Evolutionary conservation across 2,329 filamentous ascomycete genomes (phyloP).

Genomic region (Fusarium sp.): DNA sequence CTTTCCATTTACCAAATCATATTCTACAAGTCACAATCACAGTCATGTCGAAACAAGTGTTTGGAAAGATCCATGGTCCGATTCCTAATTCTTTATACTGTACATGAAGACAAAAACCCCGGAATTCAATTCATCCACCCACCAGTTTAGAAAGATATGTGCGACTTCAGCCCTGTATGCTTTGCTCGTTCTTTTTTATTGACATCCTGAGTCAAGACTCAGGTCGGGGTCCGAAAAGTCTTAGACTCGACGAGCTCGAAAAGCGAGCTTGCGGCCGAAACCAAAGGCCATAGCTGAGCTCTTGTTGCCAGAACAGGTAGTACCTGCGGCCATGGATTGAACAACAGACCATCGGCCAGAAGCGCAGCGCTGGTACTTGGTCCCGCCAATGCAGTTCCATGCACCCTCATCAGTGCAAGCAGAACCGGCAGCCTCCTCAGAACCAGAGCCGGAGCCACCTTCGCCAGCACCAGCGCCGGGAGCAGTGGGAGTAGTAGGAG

Average conservation of each 20-base stretch:
- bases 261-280: conserved; percentile 33
- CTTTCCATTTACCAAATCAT: not conserved
- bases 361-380: conserved; percentile 71
- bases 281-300: conserved; percentile 39
- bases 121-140: conserved; percentile 11
- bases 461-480: conserved; percentile 38
- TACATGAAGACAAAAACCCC: conserved; percentile 34
- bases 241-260: conserved; percentile 28
- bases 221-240: not conserved
- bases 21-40: not conserved
- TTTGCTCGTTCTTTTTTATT: conserved; percentile 10
- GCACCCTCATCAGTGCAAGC: conserved; percentile 64
- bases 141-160: conserved; percentile 16
- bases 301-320: conserved; percentile 56
- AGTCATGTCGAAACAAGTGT: conserved; percentile 14
- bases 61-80: conserved; percentile 24
- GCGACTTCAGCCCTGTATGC: not conserved
- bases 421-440: conserved; percentile 51
- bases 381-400: conserved; percentile 69
- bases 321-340: conserved; percentile 64
- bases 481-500: conserved; percentile 23
- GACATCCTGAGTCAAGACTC: conserved; percentile 4
- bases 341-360: conserved; percentile 64
- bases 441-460: conserved; percentile 39
- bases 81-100: conserved; percentile 27